Base-by-base conservation (phyloP, 2,329 filamentous ascomycete genomes). In the Ceratocystiopsis minuta region DNA sequence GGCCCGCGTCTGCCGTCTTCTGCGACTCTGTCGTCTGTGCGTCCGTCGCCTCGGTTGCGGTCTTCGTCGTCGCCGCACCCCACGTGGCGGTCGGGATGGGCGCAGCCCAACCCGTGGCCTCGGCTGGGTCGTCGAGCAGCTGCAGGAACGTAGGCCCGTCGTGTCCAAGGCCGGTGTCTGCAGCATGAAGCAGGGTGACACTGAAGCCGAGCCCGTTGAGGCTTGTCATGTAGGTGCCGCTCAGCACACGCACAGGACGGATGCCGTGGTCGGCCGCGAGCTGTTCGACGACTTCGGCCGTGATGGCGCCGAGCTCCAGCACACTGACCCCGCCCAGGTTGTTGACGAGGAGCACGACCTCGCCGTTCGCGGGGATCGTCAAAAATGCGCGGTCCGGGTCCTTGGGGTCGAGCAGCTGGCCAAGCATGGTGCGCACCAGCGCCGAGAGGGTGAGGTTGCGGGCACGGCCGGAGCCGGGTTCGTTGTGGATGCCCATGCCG, bases 401-500 rank as follows among this genome's bases (percentile, higher is more conserved):
- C 31, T 56, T 59, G 39, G 63, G 61, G 50, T 83, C 75, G 17
- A 86, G 66, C 53, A 83, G 68, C 59, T 83, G 77, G 42, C 63
- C 61, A 36, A 87, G 63, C 79, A 87, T 84, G 44, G 63, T 75
- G 51, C 63, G 62, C 24, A 78, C 68, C 24, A 78, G 60, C 45
- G 62, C 62, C 13, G 67, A 65, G 43, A 77, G 58, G 45, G 65
- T 62, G n/a, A 69, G 59, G 48, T 61, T 64, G 35, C 60, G 61
- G 16, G 63, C 65, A 28, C 68, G 60, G 6, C 64, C 66, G 5
- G 66, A 75, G 3, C 73, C 73, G 0, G 71, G 61, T 56, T 80
- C 77, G 51, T 84, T 84, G 56, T 85, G 80, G 50, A 84, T 84
- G 13, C 80, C 80, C 80, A 85, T 85, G 24, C 80, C 80, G 38